Base-by-base conservation (phyloP, 352 stramenopile species). In the Phytophthora lateralis region DNA sequence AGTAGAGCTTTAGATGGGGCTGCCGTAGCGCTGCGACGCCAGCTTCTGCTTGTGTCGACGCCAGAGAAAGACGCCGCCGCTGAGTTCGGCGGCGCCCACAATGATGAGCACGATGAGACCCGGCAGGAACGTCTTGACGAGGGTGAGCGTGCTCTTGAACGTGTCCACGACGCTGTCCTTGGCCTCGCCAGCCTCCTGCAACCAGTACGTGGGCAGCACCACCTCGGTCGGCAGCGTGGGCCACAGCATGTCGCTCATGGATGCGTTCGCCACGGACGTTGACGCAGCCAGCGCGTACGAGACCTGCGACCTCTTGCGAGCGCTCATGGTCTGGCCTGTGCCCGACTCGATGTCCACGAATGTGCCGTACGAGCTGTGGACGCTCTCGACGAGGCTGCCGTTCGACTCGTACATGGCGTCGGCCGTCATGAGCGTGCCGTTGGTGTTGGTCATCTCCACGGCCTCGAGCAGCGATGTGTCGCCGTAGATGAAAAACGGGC, bases 191-290 rank as follows among this genome's bases (percentile, higher is more conserved):
- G 55, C 65, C 56, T 92, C 83, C 37, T 86, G 55, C 20, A 74
- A 79, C 64, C 80, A 82, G 65, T 91, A 93, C 24, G 70, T 66
- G 2, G 81, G 81, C 51, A 80, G 60, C 41, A 91, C 76, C 43
- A 91, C 66, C 43, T 93, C 78, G 27, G 77, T 65, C 39, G 56
- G 56, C 44, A 90, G 55, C 21, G 55, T 66, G 5, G 81, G 77
- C 69, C 70, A 90, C 55, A 91, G 24, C 34, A 93, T 12, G 48
- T 93, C 83, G 15, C 65, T 82, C 83, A 93, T 90, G 37, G 79
- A 67, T 1, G 56, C 41, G 17, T 70, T 70, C 17, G 52, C 12
- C n/a, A 77, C 69, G 20, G 64, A 49, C n/a, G 51, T 60, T 14
- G 83, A 91, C 12, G 68, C 54, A 8, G 69, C 66, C 8, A 91